Base-by-base conservation (phyloP, 345 rosid species). In the Syzygium jambos region DNA sequence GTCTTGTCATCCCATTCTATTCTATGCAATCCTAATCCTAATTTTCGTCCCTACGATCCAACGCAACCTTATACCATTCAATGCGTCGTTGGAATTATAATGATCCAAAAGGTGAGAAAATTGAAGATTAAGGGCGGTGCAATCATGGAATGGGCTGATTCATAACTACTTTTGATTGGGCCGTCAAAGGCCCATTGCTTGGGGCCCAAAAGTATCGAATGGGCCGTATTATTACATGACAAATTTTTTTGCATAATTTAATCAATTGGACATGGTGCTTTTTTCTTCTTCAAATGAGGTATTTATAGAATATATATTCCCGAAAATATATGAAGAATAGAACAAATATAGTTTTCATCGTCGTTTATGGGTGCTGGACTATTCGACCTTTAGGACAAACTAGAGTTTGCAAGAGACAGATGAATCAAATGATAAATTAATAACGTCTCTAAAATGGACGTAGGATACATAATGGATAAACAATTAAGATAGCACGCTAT, bases 281-380 rank as follows among this genome's bases (percentile, higher is more conserved):
- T 51, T 51, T 41, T 43, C 6, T 43, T 43, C 3, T 43, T 43
- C 46, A 43, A 43, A n/a, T 61, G 73, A 61, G 73, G 73, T 61
- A 6, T 61, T 61, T 34, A 14, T 61, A 6, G 7, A 13, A 61
- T n/a, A 61, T 13, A 61, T 13, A 13, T 61, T 61, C 34, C 38
- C 17, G 4, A 25, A 59, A 25, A 25, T n/a, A 13, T n/a, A 61
- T n/a, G 38, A n/a, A 61, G n/a, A n/a, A 0, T 61, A 13, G 0
- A 61, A n/a, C 13, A 34, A 1, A n/a, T 61, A 61, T 61, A 14
- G 17, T n/a, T 61, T 61, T n/a, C 73, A 6, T n/a, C 4, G 0
- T n/a, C 27, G 3, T 59, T 25, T 1, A 57, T 11, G 11, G 5
- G 7, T 25, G 2, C 11, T 11, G 15, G 3, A 2, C 27, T 59